Evolutionary conservation across 306 rosid genomes (phyloP).

Genomic region (Corylus americana): DNA sequence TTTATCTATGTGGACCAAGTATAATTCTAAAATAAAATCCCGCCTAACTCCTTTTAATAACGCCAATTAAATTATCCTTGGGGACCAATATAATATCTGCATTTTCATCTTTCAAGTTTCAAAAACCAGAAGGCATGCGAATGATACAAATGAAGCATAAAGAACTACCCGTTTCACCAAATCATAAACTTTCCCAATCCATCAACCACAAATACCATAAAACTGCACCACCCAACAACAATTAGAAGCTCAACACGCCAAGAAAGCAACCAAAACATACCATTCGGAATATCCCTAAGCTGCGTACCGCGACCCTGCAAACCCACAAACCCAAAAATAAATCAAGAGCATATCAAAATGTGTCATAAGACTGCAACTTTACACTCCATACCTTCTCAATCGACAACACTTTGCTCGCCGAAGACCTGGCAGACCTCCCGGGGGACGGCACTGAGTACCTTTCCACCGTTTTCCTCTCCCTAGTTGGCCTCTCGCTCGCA

Average conservation of each 20-base stretch:
- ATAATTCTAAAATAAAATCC: no score
- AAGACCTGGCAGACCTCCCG: constrained; percentile 46
- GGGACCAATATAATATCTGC: no score
- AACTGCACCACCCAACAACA: background rate
- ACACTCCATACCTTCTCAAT: constrained; percentile 73
- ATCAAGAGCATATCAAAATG: constrained; percentile 4
- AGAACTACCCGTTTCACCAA: no score
- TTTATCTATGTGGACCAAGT: no score
- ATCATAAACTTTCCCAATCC: background rate
- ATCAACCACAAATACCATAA: background rate
- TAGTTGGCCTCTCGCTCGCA: constrained; percentile 65
- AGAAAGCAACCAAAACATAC: constrained; percentile 35
- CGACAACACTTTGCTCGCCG: constrained; percentile 46
- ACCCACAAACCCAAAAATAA: constrained; percentile 10
- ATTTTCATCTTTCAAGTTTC: no score
- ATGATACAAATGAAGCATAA: no score
- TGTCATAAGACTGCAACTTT: background rate
- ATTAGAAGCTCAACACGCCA: background rate
- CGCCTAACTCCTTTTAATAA: no score
- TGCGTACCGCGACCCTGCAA: constrained; percentile 87
- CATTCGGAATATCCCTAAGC: constrained; percentile 91
- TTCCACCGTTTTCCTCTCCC: constrained; percentile 89
- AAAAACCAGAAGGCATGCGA: no score
- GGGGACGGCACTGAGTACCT: constrained; percentile 63
- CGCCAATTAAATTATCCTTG: no score